Evolutionary conservation across 164 flowering plant genomes (phyloP).

Genomic region (Taxillus chinensis): DNA sequence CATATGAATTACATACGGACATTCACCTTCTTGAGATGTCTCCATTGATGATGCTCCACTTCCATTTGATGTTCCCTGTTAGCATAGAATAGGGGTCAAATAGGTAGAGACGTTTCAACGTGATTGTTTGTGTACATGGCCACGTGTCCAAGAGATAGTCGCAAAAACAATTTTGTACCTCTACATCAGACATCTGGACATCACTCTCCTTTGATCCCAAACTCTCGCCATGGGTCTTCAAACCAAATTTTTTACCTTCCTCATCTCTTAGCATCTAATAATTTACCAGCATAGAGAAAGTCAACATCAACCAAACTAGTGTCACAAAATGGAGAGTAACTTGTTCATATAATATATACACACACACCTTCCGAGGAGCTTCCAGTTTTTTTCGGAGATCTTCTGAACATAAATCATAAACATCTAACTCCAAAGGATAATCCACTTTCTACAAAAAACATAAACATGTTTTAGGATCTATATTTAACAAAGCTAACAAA

Average conservation of each 20-base stretch:
- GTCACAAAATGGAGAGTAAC: neutral
- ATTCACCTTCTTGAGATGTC: slow-evolving; percentile 40
- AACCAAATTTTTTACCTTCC: slow-evolving; percentile 78
- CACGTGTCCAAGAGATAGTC: neutral
- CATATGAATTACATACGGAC: neutral
- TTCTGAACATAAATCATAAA: slow-evolving; percentile 86
- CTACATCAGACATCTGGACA: slow-evolving; percentile 67
- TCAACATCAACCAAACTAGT: neutral
- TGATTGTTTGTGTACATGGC: neutral
- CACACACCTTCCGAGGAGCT: slow-evolving; percentile 72
- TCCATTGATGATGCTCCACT: slow-evolving; percentile 38
- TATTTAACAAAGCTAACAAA: neutral
- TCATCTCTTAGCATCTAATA: slow-evolving; percentile 60
- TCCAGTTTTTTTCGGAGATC: slow-evolving; percentile 69
- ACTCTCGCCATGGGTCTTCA: slow-evolving; percentile 43
- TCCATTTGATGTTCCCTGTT: slow-evolving; percentile 59
- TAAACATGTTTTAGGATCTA: neutral
- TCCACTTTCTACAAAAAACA: slow-evolving; percentile 74
- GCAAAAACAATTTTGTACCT: slow-evolving; percentile 27
- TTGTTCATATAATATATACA: too few species aligned
- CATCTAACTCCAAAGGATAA: slow-evolving; percentile 90
- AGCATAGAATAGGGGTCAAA: neutral
- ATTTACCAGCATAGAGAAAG: neutral
- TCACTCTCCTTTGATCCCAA: slow-evolving; percentile 46
- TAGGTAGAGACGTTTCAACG: neutral